Base-by-base conservation (phyloP, 805 yeast species). In the Candida taoyuanica region DNA sequence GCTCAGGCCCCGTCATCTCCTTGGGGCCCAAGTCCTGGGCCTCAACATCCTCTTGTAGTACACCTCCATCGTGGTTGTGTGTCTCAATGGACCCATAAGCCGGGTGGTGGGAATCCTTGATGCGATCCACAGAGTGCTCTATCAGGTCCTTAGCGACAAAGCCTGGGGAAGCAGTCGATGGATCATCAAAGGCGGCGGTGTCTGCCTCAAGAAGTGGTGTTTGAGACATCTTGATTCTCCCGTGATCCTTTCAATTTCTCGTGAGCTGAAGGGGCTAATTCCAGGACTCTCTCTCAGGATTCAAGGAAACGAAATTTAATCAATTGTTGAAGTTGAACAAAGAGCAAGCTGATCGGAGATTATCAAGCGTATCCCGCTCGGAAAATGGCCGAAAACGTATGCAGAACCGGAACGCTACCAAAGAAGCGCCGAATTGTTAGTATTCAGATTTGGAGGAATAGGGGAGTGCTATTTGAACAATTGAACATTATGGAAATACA, bases 131-230 rank as follows among this genome's bases (percentile, higher is more conserved):
- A 3, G 36, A 25, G 17, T 46, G 39, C 35, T 50, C 46, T 7
- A 47, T 21, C 7, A 40, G 31, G 23, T 47, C 47, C 17, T 43
- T 39, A 1, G 47, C 54, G 7, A 41, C 48, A 5, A 39, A 17
- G 6, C 54, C 54, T 1, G 54, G 34, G 9, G 49, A 33, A 6
- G 43, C 19, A 3, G 47, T 36, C 1, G 51, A 34, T 4, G 52
- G 48, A 29, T 48, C 52, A 16, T 43, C 39, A 3, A 50, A 31
- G 12, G 51, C 52, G 15, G 43, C 42, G 3, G 34, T 32, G 27
- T 44, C 48, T 1, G 44, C 45, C 26, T 44, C 37, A 16, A 44
- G 37, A n/a, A 44, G 26, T 11, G 47, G 42, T 6, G 43, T 33
- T 9, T 33, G 23, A 2, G 47, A 40, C 44, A 43, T 43, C n/a